Evolutionary conservation across 345 rosid genomes (phyloP).

Genomic region (Isatis tinctoria): DNA sequence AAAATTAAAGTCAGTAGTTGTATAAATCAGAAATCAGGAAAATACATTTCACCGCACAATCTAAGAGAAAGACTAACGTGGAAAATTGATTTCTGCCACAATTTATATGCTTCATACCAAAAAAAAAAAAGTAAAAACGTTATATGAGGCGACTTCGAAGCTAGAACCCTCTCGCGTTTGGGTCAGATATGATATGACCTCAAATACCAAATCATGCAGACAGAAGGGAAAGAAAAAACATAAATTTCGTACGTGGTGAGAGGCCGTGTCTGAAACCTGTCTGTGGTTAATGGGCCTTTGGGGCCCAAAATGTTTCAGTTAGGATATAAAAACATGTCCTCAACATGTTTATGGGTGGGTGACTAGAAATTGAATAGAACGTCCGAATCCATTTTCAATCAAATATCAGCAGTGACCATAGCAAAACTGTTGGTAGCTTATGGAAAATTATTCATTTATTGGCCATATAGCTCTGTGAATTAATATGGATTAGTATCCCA

Average conservation of each 20-base stretch:
- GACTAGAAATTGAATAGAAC: not conserved
- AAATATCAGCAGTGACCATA: not conserved
- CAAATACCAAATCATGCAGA: not conserved
- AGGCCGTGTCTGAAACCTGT: not conserved
- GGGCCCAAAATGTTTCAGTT: not conserved
- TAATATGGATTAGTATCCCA: not conserved
- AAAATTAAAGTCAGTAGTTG: not conserved
- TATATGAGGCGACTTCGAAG: not conserved
- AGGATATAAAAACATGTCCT: slow-evolving; percentile 3
- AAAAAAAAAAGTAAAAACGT: not conserved
- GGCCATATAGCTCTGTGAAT: not conserved
- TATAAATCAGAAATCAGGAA: not conserved
- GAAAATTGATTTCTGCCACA: not conserved
- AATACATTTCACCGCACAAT: not conserved
- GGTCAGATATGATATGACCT: not conserved
- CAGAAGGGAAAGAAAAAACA: not conserved
- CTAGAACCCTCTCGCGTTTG: not conserved
- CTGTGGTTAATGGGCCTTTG: slow-evolving; percentile 9
- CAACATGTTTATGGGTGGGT: not conserved
- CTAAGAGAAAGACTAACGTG: not conserved
- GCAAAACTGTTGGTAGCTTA: not conserved
- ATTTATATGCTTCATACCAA: not conserved
- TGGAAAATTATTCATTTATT: not conserved
- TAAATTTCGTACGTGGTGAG: not conserved
- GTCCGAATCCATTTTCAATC: not conserved